phyloP scores from a whole-genome alignment of 2,329 filamentous ascomycete genomes.

The Intubia oerlemansii region DNA sequence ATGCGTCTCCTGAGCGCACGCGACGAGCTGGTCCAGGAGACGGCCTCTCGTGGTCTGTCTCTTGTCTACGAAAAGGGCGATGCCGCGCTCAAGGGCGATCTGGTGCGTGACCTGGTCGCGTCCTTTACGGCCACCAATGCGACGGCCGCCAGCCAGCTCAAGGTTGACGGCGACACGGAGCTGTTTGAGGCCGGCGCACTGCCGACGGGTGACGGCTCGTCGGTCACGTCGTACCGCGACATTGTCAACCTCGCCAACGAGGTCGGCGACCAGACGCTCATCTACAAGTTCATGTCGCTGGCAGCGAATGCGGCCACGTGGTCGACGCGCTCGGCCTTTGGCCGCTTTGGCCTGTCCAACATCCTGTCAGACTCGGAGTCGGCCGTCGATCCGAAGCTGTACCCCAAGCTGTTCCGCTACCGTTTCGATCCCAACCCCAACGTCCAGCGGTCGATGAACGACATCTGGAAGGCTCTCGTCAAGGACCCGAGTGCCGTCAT shows the following conservation, averaged over 20 bases:
- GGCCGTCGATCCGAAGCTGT: slow-evolving; percentile 74
- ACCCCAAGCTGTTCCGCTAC: slow-evolving; percentile 86
- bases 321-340: slow-evolving; percentile 93
- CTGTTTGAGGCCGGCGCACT: slow-evolving; percentile 81
- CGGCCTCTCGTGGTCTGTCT: slow-evolving; percentile 74
- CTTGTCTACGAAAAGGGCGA: slow-evolving; percentile 89
- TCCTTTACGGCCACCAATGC: slow-evolving; percentile 74
- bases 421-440: slow-evolving; percentile 88
- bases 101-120: slow-evolving; percentile 72
- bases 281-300: slow-evolving; percentile 96
- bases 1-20: slow-evolving; percentile 70
- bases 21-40: slow-evolving; percentile 90
- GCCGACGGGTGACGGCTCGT: slow-evolving; percentile 73
- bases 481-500: slow-evolving; percentile 65
- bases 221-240: slow-evolving; percentile 90
- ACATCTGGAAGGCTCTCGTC: slow-evolving; percentile 92
- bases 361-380: slow-evolving; percentile 85
- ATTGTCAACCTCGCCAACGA: slow-evolving; percentile 92
- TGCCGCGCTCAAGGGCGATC: slow-evolving; percentile 52
- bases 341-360: slow-evolving; percentile 75
- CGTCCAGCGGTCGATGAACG: slow-evolving; percentile 87
- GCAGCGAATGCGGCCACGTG: slow-evolving; percentile 92
- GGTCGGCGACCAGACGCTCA: slow-evolving; percentile 84
- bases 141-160: slow-evolving; percentile 50
- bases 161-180: slow-evolving; percentile 77